These are phyloP conservation scores for Clitopilus hobsonii DNA, from an alignment of 768 basidiomycete genomes.

Conservation along the genomic window DNA sequence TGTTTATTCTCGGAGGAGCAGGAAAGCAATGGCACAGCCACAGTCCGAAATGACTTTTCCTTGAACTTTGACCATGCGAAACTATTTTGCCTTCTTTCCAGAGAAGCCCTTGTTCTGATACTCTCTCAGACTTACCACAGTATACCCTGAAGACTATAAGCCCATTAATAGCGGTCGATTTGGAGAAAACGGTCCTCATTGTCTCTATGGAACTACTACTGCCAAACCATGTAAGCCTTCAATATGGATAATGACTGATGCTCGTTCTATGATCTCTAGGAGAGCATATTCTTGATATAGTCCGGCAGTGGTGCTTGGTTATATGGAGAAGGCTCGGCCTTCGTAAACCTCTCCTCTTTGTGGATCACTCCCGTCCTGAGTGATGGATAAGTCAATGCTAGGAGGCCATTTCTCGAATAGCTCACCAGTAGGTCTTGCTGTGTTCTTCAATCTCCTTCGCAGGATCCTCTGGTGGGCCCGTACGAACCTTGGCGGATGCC, in stretches of 20 bases:
- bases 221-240: no score
- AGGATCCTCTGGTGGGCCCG: not conserved
- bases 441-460: not conserved
- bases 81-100: no score
- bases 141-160: no score
- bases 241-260: no score
- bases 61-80: no score
- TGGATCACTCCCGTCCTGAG: not conserved
- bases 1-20: slow-evolving; percentile 14
- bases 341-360: not conserved
- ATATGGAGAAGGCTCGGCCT: not conserved
- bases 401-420: not conserved
- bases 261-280: no score
- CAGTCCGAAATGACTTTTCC: not conserved
- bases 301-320: not conserved
- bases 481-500: not conserved
- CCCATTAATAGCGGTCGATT: no score
- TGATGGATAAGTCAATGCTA: not conserved
- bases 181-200: no score
- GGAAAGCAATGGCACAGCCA: slow-evolving; percentile 10
- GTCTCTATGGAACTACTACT: no score
- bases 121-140: no score
- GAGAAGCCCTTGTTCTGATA: no score
- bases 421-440: not conserved
- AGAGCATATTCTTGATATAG: not conserved